Conservation (phyloP, 2,329 filamentous ascomycete species). For the Colletotrichum horii region DNA sequence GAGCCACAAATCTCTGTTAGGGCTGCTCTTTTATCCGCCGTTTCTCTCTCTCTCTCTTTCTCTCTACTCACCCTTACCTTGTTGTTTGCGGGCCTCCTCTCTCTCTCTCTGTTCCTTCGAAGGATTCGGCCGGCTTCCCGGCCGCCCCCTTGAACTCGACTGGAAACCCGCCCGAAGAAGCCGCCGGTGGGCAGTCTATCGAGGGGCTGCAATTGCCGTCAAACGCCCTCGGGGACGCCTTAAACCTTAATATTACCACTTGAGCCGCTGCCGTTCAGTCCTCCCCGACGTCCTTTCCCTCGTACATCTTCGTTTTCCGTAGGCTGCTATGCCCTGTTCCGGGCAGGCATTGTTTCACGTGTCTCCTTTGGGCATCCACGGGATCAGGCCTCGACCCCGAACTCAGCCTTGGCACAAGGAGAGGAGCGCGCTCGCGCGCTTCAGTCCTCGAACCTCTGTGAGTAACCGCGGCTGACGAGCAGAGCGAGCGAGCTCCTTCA, state of each 20-base stretch:
- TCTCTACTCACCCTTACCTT: background rate
- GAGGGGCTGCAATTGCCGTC: background rate
- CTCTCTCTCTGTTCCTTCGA: background rate
- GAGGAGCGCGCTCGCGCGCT: background rate
- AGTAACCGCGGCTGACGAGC: background rate
- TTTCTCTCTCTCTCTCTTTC: background rate
- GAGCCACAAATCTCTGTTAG: constrained; percentile 7
- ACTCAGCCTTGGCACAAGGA: background rate
- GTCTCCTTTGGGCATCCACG: background rate
- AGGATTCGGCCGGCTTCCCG: background rate
- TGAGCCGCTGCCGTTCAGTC: background rate
- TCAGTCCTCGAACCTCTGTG: background rate
- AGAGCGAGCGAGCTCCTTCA: background rate
- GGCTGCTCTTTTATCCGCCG: background rate
- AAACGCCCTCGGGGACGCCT: constrained; percentile 1
- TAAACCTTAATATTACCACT: background rate
- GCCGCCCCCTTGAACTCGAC: background rate
- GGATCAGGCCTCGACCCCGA: background rate
- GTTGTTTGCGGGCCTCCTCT: background rate
- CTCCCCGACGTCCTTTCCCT: background rate
- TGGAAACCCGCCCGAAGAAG: background rate
- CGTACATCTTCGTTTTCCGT: background rate
- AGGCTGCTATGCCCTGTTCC: background rate
- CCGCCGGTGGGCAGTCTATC: background rate
- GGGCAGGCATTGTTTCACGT: constrained; percentile 8